Evolutionary conservation across 371 early-diverging fungal species (phyloP).

Genomic region (Mucor mucedo): DNA sequence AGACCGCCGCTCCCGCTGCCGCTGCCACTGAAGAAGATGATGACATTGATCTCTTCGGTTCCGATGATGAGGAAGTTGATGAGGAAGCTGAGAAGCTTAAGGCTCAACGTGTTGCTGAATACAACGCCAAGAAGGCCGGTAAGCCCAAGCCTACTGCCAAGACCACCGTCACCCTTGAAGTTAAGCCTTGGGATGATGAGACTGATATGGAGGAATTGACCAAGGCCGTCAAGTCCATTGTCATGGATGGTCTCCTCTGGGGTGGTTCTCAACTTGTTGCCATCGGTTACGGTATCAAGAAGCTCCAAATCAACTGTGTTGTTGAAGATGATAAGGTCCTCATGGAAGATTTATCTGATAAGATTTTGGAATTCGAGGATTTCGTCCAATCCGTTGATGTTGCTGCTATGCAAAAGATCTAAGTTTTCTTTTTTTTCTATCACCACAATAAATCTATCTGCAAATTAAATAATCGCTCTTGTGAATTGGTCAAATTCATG

Average conservation of each 20-base stretch:
- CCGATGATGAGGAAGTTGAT: constrained; percentile 91
- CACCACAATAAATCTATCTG: no score
- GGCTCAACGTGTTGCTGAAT: constrained; percentile 89
- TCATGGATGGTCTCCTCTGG: constrained; percentile 93
- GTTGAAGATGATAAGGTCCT: constrained; percentile 87
- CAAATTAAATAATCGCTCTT: no score
- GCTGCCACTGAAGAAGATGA: constrained; percentile 83
- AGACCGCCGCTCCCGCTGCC: constrained; percentile 57
- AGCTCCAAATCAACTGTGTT: constrained; percentile 93
- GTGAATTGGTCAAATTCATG: no score
- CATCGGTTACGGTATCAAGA: constrained; percentile 87
- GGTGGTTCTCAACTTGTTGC: constrained; percentile 78
- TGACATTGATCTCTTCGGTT: constrained; percentile 95
- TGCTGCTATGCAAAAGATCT: constrained; percentile 93
- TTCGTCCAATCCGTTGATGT: constrained; percentile 93
- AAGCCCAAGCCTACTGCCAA: constrained; percentile 94
- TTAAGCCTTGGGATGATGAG: constrained; percentile 98
- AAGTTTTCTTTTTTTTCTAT: constrained; percentile 47
- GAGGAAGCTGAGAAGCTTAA: constrained; percentile 90
- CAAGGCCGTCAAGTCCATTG: constrained; percentile 71
- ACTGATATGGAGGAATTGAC: constrained; percentile 86
- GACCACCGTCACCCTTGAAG: constrained; percentile 90
- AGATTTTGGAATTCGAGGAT: constrained; percentile 83
- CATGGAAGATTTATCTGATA: constrained; percentile 82
- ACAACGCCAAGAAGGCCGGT: constrained; percentile 90